Percentiles rank a stretch among this genome's conserved stretches.
Evolutionary conservation across 2,329 filamentous ascomycete species (phyloP).

Genomic region (Thermoascus crustaceus): DNA sequence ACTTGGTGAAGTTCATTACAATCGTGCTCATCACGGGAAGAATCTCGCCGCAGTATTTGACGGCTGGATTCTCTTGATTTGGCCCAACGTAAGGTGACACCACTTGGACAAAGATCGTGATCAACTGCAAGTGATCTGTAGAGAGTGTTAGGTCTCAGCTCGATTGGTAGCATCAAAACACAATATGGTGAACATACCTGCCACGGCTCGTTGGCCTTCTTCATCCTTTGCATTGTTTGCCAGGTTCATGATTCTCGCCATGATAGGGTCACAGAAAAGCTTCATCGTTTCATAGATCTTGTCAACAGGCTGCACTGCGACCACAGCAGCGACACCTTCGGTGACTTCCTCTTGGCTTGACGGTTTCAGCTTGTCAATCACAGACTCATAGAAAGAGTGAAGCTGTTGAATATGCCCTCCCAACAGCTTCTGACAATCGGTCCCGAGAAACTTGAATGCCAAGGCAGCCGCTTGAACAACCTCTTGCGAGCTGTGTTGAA

Average conservation of each 20-base stretch:
- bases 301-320: conserved; percentile 72
- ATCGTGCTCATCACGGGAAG: conserved; percentile 82
- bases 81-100: conserved; percentile 66
- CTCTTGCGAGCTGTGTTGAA: conserved; percentile 79
- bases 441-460: conserved; percentile 94
- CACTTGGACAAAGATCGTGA: conserved; percentile 80
- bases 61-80: conserved; percentile 73
- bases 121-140: conserved; percentile 76
- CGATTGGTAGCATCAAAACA: not conserved
- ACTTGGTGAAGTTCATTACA: conserved; percentile 76
- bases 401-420: conserved; percentile 76
- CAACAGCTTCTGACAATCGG: conserved; percentile 81
- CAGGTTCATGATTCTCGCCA: conserved; percentile 75
- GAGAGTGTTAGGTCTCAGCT: conserved; percentile 10
- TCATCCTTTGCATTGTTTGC: conserved; percentile 80
- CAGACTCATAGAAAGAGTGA: conserved; percentile 84
- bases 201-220: conserved; percentile 74
- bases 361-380: conserved; percentile 76
- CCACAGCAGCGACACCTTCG: conserved; percentile 85
- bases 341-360: conserved; percentile 92
- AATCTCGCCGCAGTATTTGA: conserved; percentile 93
- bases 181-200: conserved; percentile 47
- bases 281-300: conserved; percentile 82
- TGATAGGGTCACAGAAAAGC: conserved; percentile 84
- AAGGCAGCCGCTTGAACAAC: conserved; percentile 86